Conservation (phyloP, 2,329 filamentous ascomycete genomes). For the Fonsecaea monophora region DNA sequence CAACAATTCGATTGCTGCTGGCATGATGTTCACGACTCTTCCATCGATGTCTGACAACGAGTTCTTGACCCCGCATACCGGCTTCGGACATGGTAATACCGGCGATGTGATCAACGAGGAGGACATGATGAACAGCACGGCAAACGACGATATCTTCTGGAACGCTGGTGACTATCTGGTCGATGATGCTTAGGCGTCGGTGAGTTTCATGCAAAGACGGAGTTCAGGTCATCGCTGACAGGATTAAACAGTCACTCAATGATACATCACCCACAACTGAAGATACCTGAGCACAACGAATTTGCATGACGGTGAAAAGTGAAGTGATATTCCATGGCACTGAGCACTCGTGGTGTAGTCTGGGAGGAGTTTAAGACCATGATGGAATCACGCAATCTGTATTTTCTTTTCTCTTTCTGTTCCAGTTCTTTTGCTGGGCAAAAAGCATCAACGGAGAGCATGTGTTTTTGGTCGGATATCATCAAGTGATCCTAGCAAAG, state of each 20-base stretch:
- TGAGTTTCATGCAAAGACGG: not conserved
- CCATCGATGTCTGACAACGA: slow-evolving; percentile 20
- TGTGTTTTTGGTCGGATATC: not conserved
- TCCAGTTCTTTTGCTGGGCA: slow-evolving; percentile 1
- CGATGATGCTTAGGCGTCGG: slow-evolving; percentile 6
- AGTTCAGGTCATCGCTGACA: not conserved
- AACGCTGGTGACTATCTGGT: not conserved
- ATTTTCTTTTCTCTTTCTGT: slow-evolving; percentile 1
- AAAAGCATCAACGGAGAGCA: not conserved
- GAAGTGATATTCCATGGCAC: slow-evolving; percentile 22
- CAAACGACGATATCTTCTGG: slow-evolving; percentile 12
- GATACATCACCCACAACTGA: not conserved
- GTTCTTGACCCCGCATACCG: slow-evolving; percentile 6
- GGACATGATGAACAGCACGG: slow-evolving; percentile 1
- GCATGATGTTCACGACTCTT: slow-evolving; percentile 9
- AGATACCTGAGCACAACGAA: not conserved
- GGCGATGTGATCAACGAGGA: slow-evolving; percentile 10
- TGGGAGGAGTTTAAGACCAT: slow-evolving; percentile 35
- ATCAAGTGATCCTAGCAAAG: not conserved
- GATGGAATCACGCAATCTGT: slow-evolving; percentile 17
- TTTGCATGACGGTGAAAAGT: slow-evolving; percentile 9
- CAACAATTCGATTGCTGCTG: slow-evolving; percentile 20
- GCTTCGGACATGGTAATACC: not conserved
- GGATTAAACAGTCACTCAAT: not conserved
- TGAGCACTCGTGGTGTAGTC: slow-evolving; percentile 38